Evolutionary conservation across 2,329 filamentous ascomycete genomes (phyloP).

Genomic region (Talaromyces sp.): DNA sequence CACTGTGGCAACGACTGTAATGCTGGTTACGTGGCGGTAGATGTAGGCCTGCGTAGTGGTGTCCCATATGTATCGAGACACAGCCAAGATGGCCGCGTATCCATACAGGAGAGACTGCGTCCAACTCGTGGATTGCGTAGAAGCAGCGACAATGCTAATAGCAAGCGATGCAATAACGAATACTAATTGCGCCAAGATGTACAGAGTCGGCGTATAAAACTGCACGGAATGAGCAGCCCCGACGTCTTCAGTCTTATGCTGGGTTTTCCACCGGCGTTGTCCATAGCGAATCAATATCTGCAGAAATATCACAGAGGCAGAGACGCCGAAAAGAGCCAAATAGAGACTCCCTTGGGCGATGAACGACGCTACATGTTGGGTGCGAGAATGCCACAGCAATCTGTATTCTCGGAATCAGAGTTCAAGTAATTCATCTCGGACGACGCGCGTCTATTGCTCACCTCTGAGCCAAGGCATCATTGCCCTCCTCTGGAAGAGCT

Average conservation of each 20-base stretch:
- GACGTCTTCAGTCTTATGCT: background rate
- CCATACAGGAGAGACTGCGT: slow-evolving; percentile 16
- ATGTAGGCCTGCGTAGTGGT: slow-evolving; percentile 10
- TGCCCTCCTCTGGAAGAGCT: background rate
- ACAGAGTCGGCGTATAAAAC: slow-evolving; percentile 7
- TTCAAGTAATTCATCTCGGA: background rate
- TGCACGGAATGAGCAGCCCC: slow-evolving; percentile 1
- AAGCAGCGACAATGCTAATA: background rate
- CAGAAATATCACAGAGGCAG: slow-evolving; percentile 14
- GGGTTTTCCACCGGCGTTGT: slow-evolving; percentile 6
- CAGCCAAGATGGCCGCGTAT: slow-evolving; percentile 18
- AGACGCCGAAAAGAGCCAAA: slow-evolving; percentile 16
- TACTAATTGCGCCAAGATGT: slow-evolving; percentile 6
- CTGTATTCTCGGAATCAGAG: background rate
- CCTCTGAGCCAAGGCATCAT: background rate
- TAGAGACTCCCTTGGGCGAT: slow-evolving; percentile 20
- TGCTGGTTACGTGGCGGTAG: slow-evolving; percentile 20
- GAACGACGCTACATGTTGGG: slow-evolving; percentile 16
- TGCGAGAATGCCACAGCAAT: slow-evolving; percentile 19
- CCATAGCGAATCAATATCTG: slow-evolving; percentile 10
- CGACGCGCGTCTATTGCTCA: background rate
- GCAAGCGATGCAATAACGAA: slow-evolving; percentile 5
- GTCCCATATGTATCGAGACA: slow-evolving; percentile 15
- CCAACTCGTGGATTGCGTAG: slow-evolving; percentile 1
- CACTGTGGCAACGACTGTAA: slow-evolving; percentile 14